A percentile compares a stretch with the other conserved stretches of the same genome.
These are phyloP conservation scores for Hyaloperonospora brassicae DNA, from an alignment of 352 stramenopile genomes.

Conservation along the genomic window DNA sequence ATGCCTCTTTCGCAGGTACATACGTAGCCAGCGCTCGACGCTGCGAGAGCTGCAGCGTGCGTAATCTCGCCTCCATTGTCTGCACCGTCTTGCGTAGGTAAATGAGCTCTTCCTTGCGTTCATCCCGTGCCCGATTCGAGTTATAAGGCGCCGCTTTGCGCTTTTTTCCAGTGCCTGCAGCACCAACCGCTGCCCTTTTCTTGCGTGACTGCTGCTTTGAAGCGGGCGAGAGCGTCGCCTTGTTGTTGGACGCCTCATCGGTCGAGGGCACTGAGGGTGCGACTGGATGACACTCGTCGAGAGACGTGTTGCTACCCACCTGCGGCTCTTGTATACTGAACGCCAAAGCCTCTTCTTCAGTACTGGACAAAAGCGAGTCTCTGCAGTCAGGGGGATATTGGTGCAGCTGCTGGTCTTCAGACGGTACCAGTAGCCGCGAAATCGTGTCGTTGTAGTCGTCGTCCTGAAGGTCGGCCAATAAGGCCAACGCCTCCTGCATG, in stretches of 20 bases:
- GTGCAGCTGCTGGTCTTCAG: slow-evolving; percentile 17
- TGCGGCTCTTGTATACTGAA: not conserved
- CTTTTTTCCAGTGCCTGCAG: slow-evolving; percentile 24
- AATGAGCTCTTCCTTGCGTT: slow-evolving; percentile 61
- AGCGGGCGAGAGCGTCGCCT: slow-evolving; percentile 11
- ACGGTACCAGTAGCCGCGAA: slow-evolving; percentile 31
- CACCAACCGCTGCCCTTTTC: slow-evolving; percentile 14
- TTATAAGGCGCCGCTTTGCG: slow-evolving; percentile 43
- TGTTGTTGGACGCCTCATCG: slow-evolving; percentile 16
- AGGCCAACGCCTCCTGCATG: slow-evolving; percentile 37
- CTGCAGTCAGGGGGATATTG: slow-evolving; percentile 13
- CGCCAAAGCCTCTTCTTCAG: slow-evolving; percentile 2
- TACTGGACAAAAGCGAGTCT: slow-evolving; percentile 9
- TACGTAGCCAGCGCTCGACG: slow-evolving; percentile 13
- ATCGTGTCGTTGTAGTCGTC: slow-evolving; percentile 24
- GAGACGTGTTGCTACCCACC: not conserved
- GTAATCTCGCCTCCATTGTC: slow-evolving; percentile 38
- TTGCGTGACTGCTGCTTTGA: slow-evolving; percentile 18
- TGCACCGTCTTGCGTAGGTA: slow-evolving; percentile 52
- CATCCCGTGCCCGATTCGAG: slow-evolving; percentile 47
- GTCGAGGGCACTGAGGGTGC: slow-evolving; percentile 9
- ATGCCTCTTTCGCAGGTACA: slow-evolving; percentile 9
- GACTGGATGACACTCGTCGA: slow-evolving; percentile 3
- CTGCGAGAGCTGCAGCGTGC: slow-evolving; percentile 34
- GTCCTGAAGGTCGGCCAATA: slow-evolving; percentile 33